Evolutionary conservation across 2,329 filamentous ascomycete genomes (phyloP), one percentile per base, ranked within the genome.

Genomic region (Aureobasidium melanogenum): DNA sequence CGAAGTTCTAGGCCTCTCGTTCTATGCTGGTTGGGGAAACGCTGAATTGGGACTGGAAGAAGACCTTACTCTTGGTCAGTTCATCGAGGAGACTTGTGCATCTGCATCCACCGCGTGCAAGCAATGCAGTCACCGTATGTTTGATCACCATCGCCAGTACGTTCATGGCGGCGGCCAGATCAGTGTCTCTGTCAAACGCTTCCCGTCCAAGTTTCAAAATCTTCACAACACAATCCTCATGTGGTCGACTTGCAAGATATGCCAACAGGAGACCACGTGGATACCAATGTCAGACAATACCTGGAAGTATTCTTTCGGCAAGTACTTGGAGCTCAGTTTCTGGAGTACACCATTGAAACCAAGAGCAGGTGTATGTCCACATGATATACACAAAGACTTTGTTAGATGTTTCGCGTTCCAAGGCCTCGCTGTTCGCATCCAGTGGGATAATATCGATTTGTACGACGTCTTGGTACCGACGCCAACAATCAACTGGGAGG

Each of bases 231-330:
- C 87, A 2, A 96, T 99, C 61, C 83, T 92, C 62, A 97, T 99
- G 91, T 99, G 95, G 95, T 97, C 91, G 66, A 91, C 88, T 67
- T 99, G 94, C 77, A 94, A 96, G 68, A 81, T 89, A 32, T 99
- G 95, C 73, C 87, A 89, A 57, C 90, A 90, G 66, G 92, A 97
- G 71, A 96, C 93, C 0, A 89, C 91, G 41, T 86, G 92, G 51
- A 88, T 89, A 66, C 86, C 88, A 34, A 97, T 99, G 91, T 97
- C 93, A 0, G 86, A 91, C 61, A 91, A 86, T 68, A 95, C 92
- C 0, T 99, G 91, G 89, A 97, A 95, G 72, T 99, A 99, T 72
- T 99, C 94, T 0, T 96, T 99, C 69, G 94, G 91, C 12, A 99
- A 99, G 74, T 99, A 97, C 69, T 80, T 99, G n/a, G 94, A 99